A percentile compares a stretch with the other conserved stretches of the same genome.
Conservation (phyloP, 169 alveolate genomes). For the Plasmodium gallinaceum region DNA sequence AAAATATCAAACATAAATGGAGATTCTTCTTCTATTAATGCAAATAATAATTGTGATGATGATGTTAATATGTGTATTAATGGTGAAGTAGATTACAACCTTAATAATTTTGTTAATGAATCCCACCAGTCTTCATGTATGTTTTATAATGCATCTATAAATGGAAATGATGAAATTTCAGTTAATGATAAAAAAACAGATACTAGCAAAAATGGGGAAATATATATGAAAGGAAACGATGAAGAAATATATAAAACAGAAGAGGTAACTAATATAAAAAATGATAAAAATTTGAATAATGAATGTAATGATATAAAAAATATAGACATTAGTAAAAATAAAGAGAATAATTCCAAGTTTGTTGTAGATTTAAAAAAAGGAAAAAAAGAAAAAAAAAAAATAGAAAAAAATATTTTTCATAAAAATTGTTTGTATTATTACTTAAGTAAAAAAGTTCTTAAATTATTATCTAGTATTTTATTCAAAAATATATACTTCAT, state of each 20-base stretch:
- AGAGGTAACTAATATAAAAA: neutral
- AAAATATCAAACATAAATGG: neutral
- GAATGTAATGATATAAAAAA: neutral
- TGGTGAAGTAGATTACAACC: neutral
- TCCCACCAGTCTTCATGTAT: neutral
- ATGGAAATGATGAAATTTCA: neutral
- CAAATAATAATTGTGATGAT: neutral
- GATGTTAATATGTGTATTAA: neutral
- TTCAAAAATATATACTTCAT: constrained; percentile 64
- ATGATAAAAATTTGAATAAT: neutral
- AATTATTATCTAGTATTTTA: constrained; percentile 54
- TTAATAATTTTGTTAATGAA: neutral
- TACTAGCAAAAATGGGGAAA: neutral
- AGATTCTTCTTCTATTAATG: neutral
- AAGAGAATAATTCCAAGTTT: neutral
- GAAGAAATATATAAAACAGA: neutral
- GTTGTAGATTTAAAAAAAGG: neutral
- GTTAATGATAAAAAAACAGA: neutral
- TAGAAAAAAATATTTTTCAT: constrained; percentile 13
- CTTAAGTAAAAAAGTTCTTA: constrained; percentile 39
- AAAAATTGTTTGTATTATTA: constrained; percentile 39
- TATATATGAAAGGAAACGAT: neutral
- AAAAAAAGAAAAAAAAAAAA: neutral
- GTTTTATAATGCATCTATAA: neutral
- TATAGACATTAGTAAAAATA: neutral